Percentiles rank a stretch among this genome's conserved stretches.
Conservation (phyloP, 441 rosid genomes). For the Gossypium gossypioides region DNA sequence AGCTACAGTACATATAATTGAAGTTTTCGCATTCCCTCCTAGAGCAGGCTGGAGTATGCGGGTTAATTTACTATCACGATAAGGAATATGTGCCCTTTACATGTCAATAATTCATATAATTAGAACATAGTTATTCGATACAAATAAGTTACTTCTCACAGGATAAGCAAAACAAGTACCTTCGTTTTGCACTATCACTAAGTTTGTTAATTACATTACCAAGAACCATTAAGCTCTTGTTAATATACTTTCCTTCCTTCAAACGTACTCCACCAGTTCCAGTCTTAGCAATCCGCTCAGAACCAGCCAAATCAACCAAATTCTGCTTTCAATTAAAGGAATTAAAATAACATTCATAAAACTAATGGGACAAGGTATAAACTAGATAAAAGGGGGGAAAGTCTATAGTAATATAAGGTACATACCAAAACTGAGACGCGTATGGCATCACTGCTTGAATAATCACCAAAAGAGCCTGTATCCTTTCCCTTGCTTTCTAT, state of each 20-base stretch:
- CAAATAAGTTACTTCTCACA: constrained; percentile 1
- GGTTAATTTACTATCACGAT: constrained; percentile 91
- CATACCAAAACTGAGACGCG: constrained; percentile 86
- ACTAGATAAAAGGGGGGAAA: not conserved
- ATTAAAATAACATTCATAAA: constrained; percentile 10
- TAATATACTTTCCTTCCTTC: constrained; percentile 85
- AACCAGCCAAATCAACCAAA: constrained; percentile 90
- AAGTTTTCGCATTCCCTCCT: constrained; percentile 93
- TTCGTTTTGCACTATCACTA: constrained; percentile 65
- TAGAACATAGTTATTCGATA: constrained; percentile 1
- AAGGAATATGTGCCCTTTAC: constrained; percentile 80
- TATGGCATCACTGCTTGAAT: constrained; percentile 47
- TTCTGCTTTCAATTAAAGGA: constrained; percentile 39
- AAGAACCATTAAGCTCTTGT: constrained; percentile 90
- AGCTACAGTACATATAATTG: constrained; percentile 84
- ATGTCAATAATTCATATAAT: constrained; percentile 2
- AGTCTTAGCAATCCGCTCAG: constrained; percentile 80
- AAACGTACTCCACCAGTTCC: constrained; percentile 86
- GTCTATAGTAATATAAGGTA: constrained; percentile 6
- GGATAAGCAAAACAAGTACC: constrained; percentile 33
- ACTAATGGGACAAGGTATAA: not conserved
- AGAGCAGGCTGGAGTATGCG: constrained; percentile 95
- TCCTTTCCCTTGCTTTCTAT: constrained; percentile 83
- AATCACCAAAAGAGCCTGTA: constrained; percentile 23
- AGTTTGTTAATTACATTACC: constrained; percentile 91